Evolutionary conservation across 257 asterid genomes (phyloP).

Genomic region (Solanum corneliomulleri): DNA sequence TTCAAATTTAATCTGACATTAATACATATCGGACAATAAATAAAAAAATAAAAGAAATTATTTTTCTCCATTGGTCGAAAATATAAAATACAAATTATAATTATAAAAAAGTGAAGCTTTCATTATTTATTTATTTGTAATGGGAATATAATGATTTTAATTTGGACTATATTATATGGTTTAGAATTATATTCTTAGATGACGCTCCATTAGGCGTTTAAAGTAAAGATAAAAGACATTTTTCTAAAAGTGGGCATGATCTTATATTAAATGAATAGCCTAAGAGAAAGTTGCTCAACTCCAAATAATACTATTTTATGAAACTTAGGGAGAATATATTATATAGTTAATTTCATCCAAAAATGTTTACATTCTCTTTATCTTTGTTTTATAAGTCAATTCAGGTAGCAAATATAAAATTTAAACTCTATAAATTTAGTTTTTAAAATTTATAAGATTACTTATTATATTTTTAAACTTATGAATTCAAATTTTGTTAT

Average conservation of each 20-base stretch:
- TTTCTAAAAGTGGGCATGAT: not conserved
- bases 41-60: not conserved
- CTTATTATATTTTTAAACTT: not conserved
- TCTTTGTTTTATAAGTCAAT: not conserved
- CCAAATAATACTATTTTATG: not conserved
- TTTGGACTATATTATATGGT: not conserved
- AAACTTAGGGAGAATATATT: not conserved
- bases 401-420: too few relatives aligned
- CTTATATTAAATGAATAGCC: not conserved
- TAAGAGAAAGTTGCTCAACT: not conserved
- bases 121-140: not conserved
- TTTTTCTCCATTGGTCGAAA: not conserved
- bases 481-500: not conserved
- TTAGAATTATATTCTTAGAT: not conserved
- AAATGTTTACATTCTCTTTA: too few relatives aligned
- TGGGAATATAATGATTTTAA: not conserved
- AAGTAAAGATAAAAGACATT: not conserved
- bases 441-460: not conserved
- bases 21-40: not conserved
- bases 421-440: too few relatives aligned
- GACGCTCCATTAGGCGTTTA: not conserved
- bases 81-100: not conserved
- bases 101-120: not conserved
- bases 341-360: too few relatives aligned
- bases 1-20: not conserved